A percentile compares a stretch with the other conserved stretches of the same genome.
Evolutionary conservation across 345 rosid genomes (phyloP).

Genomic region (Aurinia saxatilis): DNA sequence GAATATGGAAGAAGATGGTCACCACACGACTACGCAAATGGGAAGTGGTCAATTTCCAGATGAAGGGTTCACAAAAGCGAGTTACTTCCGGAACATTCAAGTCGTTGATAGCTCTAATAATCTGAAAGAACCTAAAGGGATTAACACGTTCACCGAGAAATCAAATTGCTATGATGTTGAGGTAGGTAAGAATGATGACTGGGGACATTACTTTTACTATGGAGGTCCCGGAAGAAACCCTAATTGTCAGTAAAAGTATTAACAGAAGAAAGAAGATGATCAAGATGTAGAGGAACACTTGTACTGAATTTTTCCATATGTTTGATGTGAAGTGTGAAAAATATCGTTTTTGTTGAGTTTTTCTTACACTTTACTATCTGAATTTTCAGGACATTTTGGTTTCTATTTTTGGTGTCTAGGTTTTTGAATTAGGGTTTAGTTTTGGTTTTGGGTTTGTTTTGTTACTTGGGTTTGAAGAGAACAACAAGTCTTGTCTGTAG

Average conservation of each 20-base stretch:
- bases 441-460: not conserved
- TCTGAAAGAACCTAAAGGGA: conserved; percentile 53
- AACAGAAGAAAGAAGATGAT: conserved; percentile 5
- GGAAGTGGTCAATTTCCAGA: conserved; percentile 65
- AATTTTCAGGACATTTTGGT: not conserved
- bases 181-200: conserved; percentile 39
- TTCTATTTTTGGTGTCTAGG: not conserved
- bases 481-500: conserved; percentile 4
- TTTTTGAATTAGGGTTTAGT: conserved; percentile 14
- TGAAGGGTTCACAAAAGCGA: conserved; percentile 54
- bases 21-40: conserved; percentile 66
- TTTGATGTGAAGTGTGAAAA: conserved; percentile 12
- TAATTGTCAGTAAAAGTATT: conserved; percentile 41
- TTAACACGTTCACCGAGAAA: conserved; percentile 54
- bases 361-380: conserved; percentile 20
- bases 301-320: not conserved
- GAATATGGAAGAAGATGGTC: conserved; percentile 52
- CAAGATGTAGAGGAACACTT: conserved; percentile 13
- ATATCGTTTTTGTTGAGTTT: conserved; percentile 29
- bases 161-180: conserved; percentile 62
- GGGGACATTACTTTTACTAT: conserved; percentile 59
- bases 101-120: conserved; percentile 56
- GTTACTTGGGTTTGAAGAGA: conserved; percentile 6
- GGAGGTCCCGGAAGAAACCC: conserved; percentile 70
- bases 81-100: conserved; percentile 63